Evolutionary conservation across 2,329 filamentous ascomycete species (phyloP).

Genomic region (Tolypocladium endophyticum): DNA sequence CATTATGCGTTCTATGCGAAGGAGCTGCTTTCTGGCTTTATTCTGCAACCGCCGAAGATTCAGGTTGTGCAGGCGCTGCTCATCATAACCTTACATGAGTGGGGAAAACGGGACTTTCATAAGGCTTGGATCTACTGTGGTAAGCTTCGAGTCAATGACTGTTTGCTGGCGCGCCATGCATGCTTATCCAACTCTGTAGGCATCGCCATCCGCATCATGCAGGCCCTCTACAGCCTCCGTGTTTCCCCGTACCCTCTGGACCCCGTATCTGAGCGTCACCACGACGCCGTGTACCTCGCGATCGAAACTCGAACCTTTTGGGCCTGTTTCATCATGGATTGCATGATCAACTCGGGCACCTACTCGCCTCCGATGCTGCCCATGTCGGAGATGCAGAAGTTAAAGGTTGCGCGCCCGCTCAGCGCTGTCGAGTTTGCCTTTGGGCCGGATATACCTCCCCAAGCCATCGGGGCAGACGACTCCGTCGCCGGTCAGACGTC

Average conservation of each 20-base stretch:
- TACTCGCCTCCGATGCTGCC: conserved; percentile 26
- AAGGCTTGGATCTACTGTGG: conserved; percentile 32
- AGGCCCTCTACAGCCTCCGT: conserved; percentile 19
- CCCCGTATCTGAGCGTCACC: conserved; percentile 7
- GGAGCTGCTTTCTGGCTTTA: conserved; percentile 13
- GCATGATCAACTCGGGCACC: conserved; percentile 30
- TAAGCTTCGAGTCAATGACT: conserved; percentile 1
- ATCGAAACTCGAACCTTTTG: conserved; percentile 31
- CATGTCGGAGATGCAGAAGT: conserved; percentile 21
- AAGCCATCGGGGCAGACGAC: conserved; percentile 2
- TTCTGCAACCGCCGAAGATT: conserved; percentile 18
- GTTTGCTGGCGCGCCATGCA: not conserved
- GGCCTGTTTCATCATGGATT: conserved; percentile 34
- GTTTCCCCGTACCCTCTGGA: conserved; percentile 17
- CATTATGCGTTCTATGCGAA: conserved; percentile 20
- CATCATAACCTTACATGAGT: conserved; percentile 28
- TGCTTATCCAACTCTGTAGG: conserved; percentile 8
- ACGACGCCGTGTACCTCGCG: conserved; percentile 12
- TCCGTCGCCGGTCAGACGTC: conserved; percentile 1
- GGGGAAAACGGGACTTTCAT: conserved; percentile 29
- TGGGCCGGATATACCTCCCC: conserved; percentile 14
- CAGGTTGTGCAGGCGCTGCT: conserved; percentile 27
- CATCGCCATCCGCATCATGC: conserved; percentile 28
- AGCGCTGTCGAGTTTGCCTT: conserved; percentile 28
- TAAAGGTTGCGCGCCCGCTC: conserved; percentile 18